Conservation (phyloP, 1,139 yeast species). For the Scheffersomyces quercinus region DNA sequence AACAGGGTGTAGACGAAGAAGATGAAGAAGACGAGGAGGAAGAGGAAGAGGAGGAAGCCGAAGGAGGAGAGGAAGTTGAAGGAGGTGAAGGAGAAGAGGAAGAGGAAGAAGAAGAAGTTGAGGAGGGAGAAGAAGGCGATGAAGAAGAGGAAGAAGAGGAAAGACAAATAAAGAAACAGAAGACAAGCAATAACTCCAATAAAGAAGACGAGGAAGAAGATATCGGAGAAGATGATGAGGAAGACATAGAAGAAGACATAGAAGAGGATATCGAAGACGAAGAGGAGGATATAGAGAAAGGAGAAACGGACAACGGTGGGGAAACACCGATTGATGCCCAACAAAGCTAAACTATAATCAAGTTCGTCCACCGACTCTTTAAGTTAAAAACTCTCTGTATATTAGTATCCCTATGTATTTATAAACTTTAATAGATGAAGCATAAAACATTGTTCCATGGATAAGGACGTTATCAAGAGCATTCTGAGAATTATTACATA, state of each 20-base stretch:
- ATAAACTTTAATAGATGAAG: too few relatives aligned
- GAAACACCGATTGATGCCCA: constrained; percentile 16
- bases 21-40: constrained; percentile 54
- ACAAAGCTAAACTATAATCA: constrained; percentile 7
- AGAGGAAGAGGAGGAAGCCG: constrained; percentile 59
- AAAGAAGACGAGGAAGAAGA: constrained; percentile 6
- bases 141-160: constrained; percentile 34
- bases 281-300: constrained; percentile 10
- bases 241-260: constrained; percentile 7
- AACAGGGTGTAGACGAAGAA: constrained; percentile 51
- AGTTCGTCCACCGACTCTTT: not conserved
- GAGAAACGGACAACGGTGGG: constrained; percentile 13
- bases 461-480: too few relatives aligned
- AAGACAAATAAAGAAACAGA: constrained; percentile 4
- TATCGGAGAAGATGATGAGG: constrained; percentile 4
- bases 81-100: constrained; percentile 52
- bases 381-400: not conserved
- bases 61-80: constrained; percentile 53
- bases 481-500: too few relatives aligned
- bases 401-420: too few relatives aligned
- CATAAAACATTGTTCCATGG: too few relatives aligned
- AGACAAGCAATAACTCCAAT: constrained; percentile 6
- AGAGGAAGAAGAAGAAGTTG: constrained; percentile 34
- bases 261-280: constrained; percentile 14
- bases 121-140: constrained; percentile 29